Conservation (phyloP, 2,329 filamentous ascomycete genomes). For the Didymella sp. region DNA sequence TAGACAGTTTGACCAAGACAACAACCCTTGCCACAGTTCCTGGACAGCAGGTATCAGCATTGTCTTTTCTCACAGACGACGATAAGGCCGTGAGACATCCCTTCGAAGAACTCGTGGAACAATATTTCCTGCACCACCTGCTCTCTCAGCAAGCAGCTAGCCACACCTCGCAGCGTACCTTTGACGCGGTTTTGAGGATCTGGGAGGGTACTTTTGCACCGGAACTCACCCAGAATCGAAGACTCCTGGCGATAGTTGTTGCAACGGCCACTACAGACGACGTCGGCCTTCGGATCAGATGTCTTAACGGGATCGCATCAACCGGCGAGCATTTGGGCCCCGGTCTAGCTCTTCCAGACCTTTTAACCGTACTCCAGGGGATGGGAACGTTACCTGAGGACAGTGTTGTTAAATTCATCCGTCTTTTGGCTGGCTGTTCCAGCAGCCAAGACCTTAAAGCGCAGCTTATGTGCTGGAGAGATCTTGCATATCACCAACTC, state of each 20-base stretch:
- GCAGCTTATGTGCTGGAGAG: slow-evolving; percentile 30
- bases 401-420: slow-evolving; percentile 28
- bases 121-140: slow-evolving; percentile 28
- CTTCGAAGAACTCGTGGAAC: slow-evolving; percentile 27
- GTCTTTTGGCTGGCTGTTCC: slow-evolving; percentile 21
- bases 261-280: slow-evolving; percentile 16
- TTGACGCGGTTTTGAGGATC: slow-evolving; percentile 27
- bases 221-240: slow-evolving; percentile 15
- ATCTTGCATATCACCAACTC: slow-evolving; percentile 28
- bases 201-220: slow-evolving; percentile 26
- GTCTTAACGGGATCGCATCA: slow-evolving; percentile 28
- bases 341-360: slow-evolving; percentile 18
- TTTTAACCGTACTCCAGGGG: slow-evolving; percentile 20
- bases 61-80: neutral
- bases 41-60: neutral
- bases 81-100: neutral
- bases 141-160: slow-evolving; percentile 19
- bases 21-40: too few species aligned
- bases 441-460: slow-evolving; percentile 1
- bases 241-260: slow-evolving; percentile 28
- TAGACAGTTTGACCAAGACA: neutral
- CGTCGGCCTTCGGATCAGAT: slow-evolving; percentile 21
- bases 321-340: slow-evolving; percentile 13
- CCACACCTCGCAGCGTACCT: slow-evolving; percentile 17
- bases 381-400: slow-evolving; percentile 9